phyloP scores from a whole-genome alignment of 306 rosid species.

The Trifolium subterraneum region DNA sequence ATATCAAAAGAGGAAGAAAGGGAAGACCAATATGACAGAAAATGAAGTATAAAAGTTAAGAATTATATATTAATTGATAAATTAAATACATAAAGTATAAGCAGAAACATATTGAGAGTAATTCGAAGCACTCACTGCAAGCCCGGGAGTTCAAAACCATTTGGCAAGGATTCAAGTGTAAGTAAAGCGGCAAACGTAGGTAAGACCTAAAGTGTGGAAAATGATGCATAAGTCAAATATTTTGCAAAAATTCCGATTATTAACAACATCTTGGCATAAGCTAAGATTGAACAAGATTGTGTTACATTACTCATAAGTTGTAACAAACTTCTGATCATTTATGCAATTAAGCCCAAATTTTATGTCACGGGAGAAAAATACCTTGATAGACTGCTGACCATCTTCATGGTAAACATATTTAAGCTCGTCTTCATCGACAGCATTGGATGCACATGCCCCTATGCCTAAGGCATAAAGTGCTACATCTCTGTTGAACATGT shows the following conservation, averaged over 20 bases:
- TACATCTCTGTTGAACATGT: constrained; percentile 67
- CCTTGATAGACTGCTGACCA: constrained; percentile 79
- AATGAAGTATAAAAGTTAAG: neutral
- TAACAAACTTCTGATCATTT: neutral
- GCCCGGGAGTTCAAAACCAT: constrained; percentile 61
- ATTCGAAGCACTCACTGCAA: constrained; percentile 69
- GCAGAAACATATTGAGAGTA: constrained; percentile 27
- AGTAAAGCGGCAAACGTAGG: constrained; percentile 86
- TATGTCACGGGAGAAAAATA: constrained; percentile 27
- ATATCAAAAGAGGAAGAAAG: constrained; percentile 11
- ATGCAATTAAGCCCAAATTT: neutral
- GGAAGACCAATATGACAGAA: constrained; percentile 34
- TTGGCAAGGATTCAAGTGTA: constrained; percentile 41
- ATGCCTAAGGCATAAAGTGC: constrained; percentile 85
- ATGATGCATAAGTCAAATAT: constrained; percentile 14
- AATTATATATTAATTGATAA: constrained; percentile 1
- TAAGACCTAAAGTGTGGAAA: constrained; percentile 62
- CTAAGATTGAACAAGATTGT: constrained; percentile 18
- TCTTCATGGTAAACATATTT: constrained; percentile 81
- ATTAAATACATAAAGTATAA: constrained; percentile 25
- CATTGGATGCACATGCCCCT: constrained; percentile 78
- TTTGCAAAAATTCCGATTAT: neutral
- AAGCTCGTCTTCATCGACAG: constrained; percentile 82
- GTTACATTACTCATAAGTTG: constrained; percentile 25
- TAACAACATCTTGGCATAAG: constrained; percentile 2